Percentiles rank a stretch among this genome's conserved stretches.
Evolutionary conservation across 805 yeast genomes (phyloP).

Genomic region (Isabelozyma heimii): DNA sequence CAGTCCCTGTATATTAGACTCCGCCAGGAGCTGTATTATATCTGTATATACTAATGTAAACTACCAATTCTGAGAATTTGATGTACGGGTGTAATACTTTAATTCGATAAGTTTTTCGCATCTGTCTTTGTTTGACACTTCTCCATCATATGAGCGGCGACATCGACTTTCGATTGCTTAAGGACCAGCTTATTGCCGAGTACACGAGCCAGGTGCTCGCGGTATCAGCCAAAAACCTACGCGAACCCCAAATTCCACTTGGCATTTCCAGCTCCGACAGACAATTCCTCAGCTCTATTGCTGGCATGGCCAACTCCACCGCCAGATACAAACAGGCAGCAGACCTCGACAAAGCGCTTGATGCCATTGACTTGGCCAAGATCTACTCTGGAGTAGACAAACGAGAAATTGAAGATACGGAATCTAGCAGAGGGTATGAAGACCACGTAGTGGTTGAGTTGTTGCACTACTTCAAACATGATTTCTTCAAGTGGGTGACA

Average conservation of each 20-base stretch:
- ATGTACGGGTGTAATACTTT: neutral
- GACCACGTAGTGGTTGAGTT: conserved; percentile 34
- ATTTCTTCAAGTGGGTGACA: conserved; percentile 83
- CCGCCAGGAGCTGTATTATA: neutral
- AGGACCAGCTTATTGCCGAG: neutral
- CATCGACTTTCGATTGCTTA: neutral
- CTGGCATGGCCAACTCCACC: conserved; percentile 1
- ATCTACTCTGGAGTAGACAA: conserved; percentile 62
- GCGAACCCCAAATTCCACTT: neutral
- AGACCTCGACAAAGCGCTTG: conserved; percentile 53
- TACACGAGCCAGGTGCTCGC: neutral
- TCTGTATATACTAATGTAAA: neutral
- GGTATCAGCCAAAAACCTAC: neutral
- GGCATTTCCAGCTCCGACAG: neutral
- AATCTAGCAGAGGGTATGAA: conserved; percentile 22
- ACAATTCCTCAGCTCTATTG: neutral
- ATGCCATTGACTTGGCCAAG: conserved; percentile 55
- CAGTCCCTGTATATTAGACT: neutral
- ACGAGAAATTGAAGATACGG: conserved; percentile 25
- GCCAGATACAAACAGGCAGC: conserved; percentile 11
- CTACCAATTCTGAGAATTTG: neutral
- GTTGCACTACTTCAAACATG: conserved; percentile 56
- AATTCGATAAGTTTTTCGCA: too few relatives aligned
- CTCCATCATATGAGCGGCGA: too few relatives aligned
- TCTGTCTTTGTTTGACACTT: too few relatives aligned